These are phyloP conservation scores for Miscanthus lutarioriparius DNA, from an alignment of 176 grass and related monocot genomes.

Conservation along the genomic window DNA sequence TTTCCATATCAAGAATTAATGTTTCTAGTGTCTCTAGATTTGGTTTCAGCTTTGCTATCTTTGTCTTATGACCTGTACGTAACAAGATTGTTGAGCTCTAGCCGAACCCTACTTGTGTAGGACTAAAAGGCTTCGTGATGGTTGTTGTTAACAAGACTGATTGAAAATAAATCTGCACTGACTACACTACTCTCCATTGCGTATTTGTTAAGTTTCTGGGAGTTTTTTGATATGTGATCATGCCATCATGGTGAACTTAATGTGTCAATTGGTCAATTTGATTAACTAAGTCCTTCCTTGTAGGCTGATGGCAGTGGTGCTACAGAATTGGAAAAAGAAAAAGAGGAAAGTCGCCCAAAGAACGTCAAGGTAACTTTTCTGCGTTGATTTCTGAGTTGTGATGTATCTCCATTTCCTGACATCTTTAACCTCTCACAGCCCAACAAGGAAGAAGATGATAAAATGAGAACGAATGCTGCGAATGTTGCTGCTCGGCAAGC, in stretches of 20 bases:
- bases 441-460: constrained; percentile 99
- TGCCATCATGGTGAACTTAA: neutral
- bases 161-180: constrained; percentile 7
- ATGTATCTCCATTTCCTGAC: constrained; percentile 34
- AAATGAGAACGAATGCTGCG: constrained; percentile 92
- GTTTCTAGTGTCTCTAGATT: neutral
- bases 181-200: neutral
- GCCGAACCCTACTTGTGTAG: neutral
- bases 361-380: constrained; percentile 69
- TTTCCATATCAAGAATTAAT: neutral
- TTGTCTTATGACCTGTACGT: constrained; percentile 7
- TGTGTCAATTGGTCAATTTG: constrained; percentile 12
- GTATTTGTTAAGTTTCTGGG: too few species aligned
- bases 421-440: constrained; percentile 45
- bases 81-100: neutral
- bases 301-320: constrained; percentile 60
- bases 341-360: constrained; percentile 82
- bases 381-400: neutral
- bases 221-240: too few species aligned
- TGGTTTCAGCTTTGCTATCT: constrained; percentile 3
- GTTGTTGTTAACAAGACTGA: constrained; percentile 1
- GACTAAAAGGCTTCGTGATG: neutral
- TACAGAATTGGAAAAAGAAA: constrained; percentile 81
- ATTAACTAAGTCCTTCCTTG: constrained; percentile 8
- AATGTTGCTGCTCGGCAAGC: constrained; percentile 92